phyloP scores from a whole-genome alignment of 176 grass and related monocot genomes.

The Raddia distichophylla region DNA sequence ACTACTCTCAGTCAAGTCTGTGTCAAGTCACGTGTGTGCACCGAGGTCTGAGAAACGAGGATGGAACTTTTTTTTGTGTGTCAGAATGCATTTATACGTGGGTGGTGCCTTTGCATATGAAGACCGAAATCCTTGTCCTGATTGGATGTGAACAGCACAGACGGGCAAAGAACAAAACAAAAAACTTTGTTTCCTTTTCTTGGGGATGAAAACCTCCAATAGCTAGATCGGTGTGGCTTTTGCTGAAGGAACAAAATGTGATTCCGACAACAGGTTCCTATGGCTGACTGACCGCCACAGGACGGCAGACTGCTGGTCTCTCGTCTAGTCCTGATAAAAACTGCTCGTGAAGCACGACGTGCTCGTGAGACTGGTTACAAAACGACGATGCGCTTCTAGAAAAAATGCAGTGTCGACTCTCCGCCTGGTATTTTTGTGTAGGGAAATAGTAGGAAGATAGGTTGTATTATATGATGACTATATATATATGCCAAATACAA shows the following conservation, averaged over 20 bases:
- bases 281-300: background rate
- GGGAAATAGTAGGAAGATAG: background rate
- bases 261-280: background rate
- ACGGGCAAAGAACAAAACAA: background rate
- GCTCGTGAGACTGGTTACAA: too few relatives aligned
- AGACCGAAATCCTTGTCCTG: background rate
- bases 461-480: too few relatives aligned
- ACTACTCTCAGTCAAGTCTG: background rate
- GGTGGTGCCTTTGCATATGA: background rate
- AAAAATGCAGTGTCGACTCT: too few relatives aligned
- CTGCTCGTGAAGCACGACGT: background rate
- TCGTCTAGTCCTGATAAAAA: background rate
- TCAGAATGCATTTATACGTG: background rate
- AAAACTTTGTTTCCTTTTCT: background rate
- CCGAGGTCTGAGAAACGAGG: background rate
- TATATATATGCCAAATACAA: too few relatives aligned
- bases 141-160: background rate
- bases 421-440: too few relatives aligned
- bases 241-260: background rate
- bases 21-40: constrained; percentile 18
- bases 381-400: too few relatives aligned
- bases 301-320: background rate
- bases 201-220: background rate
- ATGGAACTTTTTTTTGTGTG: background rate
- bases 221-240: background rate